phyloP scores from a whole-genome alignment of 345 rosid genomes.

The Camelina laxa region DNA sequence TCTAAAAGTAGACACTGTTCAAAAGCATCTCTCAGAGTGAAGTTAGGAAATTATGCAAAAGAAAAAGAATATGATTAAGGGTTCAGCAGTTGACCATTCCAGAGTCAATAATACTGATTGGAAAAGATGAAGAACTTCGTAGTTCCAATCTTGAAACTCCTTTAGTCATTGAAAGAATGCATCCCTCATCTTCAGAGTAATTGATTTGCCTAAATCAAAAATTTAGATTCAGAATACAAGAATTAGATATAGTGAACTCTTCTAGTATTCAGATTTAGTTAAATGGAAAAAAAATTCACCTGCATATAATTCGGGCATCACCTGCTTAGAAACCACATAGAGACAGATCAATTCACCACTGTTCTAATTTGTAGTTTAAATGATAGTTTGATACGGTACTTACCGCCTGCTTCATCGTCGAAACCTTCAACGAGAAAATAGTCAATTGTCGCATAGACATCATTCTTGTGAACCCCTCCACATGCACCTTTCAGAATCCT shows the following conservation, averaged over 20 bases:
- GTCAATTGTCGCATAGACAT: conserved; percentile 66
- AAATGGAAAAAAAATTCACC: conserved; percentile 44
- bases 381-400: conserved; percentile 3
- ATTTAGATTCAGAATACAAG: conserved; percentile 5
- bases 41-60: background rate
- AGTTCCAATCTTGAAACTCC: conserved; percentile 48
- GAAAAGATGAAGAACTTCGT: conserved; percentile 53
- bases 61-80: background rate
- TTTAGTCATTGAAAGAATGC: conserved; percentile 41
- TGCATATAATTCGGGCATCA: conserved; percentile 74
- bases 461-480: conserved; percentile 48
- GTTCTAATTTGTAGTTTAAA: background rate
- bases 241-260: background rate
- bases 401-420: conserved; percentile 70
- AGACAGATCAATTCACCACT: conserved; percentile 5
- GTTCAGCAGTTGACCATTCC: conserved; percentile 54
- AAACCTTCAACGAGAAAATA: conserved; percentile 65
- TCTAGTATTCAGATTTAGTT: background rate
- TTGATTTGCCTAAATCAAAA: conserved; percentile 53
- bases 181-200: conserved; percentile 52
- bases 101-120: conserved; percentile 61
- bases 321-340: conserved; percentile 47
- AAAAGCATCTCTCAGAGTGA: conserved; percentile 10
- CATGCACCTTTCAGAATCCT: conserved; percentile 69
- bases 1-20: conserved; percentile 51